These are phyloP conservation scores for Ogataea ramenticola DNA, from an alignment of 805 yeast species.

Conservation along the genomic window DNA sequence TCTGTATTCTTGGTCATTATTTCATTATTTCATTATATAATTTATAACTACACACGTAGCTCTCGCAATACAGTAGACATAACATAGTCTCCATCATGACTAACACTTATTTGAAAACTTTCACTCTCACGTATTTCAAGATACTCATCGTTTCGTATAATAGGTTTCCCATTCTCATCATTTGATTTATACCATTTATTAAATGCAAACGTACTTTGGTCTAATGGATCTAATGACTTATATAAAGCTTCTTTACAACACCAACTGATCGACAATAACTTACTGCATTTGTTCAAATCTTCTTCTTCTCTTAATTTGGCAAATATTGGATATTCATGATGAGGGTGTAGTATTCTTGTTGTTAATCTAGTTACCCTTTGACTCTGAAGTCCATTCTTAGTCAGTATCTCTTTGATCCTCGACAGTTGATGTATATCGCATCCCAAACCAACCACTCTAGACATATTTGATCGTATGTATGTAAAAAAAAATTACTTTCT, in stretches of 20 bases:
- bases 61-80: constrained; percentile 43
- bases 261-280: constrained; percentile 54
- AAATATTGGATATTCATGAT: constrained; percentile 32
- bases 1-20: neutral
- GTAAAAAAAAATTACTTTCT: no score
- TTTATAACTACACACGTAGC: no score
- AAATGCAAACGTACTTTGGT: constrained; percentile 50
- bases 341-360: constrained; percentile 43
- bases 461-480: constrained; percentile 7
- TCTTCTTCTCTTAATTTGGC: constrained; percentile 4
- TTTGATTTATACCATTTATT: constrained; percentile 49
- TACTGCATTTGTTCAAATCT: constrained; percentile 22
- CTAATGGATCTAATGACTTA: constrained; percentile 43
- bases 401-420: constrained; percentile 39
- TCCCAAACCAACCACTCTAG: constrained; percentile 42
- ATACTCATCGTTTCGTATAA: constrained; percentile 27
- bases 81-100: constrained; percentile 61
- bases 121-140: constrained; percentile 25
- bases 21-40: no score
- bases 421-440: constrained; percentile 43
- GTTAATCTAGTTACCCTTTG: constrained; percentile 31
- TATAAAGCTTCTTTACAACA: constrained; percentile 69
- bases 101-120: constrained; percentile 44
- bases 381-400: constrained; percentile 26
- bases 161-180: constrained; percentile 34